Conservation (phyloP, 129 eudicot species). For the Artemisia annua region DNA sequence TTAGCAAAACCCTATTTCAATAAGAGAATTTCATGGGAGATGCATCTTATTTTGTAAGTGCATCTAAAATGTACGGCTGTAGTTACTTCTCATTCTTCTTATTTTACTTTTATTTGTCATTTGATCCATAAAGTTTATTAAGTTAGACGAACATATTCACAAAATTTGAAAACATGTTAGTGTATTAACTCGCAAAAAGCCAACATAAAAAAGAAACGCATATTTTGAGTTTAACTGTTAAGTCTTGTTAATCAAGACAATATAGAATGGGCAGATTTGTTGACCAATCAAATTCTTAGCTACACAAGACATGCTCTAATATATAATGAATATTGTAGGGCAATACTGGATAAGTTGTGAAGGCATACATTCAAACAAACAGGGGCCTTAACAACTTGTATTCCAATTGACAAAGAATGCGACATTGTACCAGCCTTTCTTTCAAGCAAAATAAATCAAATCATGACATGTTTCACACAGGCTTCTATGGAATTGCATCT, state of each 20-base stretch:
- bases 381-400: constrained; percentile 24
- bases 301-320: background rate
- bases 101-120: no score
- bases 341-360: constrained; percentile 33
- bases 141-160: no score
- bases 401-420: constrained; percentile 23
- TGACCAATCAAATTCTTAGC: background rate
- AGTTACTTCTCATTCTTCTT: no score
- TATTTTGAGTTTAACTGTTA: constrained; percentile 5
- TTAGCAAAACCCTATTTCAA: no score
- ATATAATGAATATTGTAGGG: constrained; percentile 23
- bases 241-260: constrained; percentile 29
- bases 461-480: background rate
- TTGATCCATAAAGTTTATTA: no score
- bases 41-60: no score
- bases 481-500: no score
- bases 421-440: constrained; percentile 33
- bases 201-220: background rate
- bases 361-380: constrained; percentile 35
- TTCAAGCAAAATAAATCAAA: constrained; percentile 27
- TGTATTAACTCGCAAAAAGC: background rate
- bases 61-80: no score
- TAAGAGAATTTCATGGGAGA: no score
- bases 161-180: no score
- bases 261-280: background rate